These are phyloP conservation scores for Cyclotella atomus DNA, from an alignment of 108 stramenopile species.

Conservation along the genomic window DNA sequence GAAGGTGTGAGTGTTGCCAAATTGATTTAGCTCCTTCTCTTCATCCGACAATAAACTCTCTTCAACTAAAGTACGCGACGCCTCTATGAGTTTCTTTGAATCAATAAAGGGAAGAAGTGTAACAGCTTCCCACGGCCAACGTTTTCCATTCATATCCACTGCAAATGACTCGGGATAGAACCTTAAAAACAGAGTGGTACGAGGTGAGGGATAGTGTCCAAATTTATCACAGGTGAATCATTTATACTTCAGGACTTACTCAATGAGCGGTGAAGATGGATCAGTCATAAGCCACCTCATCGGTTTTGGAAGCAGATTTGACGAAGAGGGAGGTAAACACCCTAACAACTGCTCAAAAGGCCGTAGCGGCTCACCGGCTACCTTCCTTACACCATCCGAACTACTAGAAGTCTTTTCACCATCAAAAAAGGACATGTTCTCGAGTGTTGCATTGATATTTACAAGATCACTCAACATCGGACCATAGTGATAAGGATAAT, in stretches of 20 bases:
- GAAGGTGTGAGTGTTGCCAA: slow-evolving; percentile 62
- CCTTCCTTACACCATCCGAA: slow-evolving; percentile 14
- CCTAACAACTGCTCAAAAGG: slow-evolving; percentile 96
- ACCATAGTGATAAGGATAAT: slow-evolving; percentile 97
- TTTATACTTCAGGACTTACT: slow-evolving; percentile 39
- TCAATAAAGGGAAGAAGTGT: slow-evolving; percentile 97
- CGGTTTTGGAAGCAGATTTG: slow-evolving; percentile 90
- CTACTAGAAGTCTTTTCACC: slow-evolving; percentile 31
- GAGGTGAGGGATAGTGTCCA: neutral
- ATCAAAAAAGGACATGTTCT: slow-evolving; percentile 70
- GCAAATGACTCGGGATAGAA: slow-evolving; percentile 90
- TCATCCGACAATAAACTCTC: slow-evolving; percentile 59
- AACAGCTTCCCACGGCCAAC: slow-evolving; percentile 98
- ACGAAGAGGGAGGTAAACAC: slow-evolving; percentile 94
- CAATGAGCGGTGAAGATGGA: slow-evolving; percentile 78
- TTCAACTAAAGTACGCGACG: slow-evolving; percentile 60
- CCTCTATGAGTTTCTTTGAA: slow-evolving; percentile 76
- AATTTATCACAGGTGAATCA: neutral
- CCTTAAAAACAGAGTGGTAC: slow-evolving; percentile 1
- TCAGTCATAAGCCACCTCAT: slow-evolving; percentile 93
- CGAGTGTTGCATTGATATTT: slow-evolving; percentile 63
- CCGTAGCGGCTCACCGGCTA: slow-evolving; percentile 81
- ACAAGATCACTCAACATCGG: slow-evolving; percentile 96
- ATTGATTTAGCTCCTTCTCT: slow-evolving; percentile 65
- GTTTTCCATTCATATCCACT: slow-evolving; percentile 92